A percentile compares a stretch with the other conserved stretches of the same genome.
These are phyloP conservation scores for Monilinia vaccinii-corymbosi DNA, from an alignment of 2,329 filamentous ascomycete species.

Conservation along the genomic window DNA sequence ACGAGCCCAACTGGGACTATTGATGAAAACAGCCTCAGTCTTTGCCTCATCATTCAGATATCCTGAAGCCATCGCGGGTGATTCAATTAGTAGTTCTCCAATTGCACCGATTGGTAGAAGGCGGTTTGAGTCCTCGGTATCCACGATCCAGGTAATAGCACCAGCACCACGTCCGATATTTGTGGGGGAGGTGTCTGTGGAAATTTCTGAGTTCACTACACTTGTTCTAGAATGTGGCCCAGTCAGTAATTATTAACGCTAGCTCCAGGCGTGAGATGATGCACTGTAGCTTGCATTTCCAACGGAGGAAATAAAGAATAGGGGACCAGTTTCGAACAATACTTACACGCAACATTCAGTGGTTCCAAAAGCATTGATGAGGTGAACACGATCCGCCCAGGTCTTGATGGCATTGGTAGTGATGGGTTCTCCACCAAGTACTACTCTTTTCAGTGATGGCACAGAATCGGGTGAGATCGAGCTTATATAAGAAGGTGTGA, in stretches of 20 bases:
- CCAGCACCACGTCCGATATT: constrained; percentile 18
- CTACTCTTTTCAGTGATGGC: constrained; percentile 2
- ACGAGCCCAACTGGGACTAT: constrained; percentile 14
- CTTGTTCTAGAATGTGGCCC: background rate
- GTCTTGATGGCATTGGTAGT: constrained; percentile 4
- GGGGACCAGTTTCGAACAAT: background rate
- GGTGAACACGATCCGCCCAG: constrained; percentile 10
- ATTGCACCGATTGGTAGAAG: constrained; percentile 29
- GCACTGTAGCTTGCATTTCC: background rate
- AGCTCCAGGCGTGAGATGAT: no score
- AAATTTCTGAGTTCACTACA: background rate
- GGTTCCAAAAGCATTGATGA: constrained; percentile 16
- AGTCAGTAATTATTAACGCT: background rate
- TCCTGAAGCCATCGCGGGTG: constrained; percentile 31
- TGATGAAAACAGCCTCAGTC: constrained; percentile 31
- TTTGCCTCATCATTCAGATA: constrained; percentile 33
- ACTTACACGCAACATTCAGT: constrained; percentile 10
- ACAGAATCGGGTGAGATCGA: background rate
- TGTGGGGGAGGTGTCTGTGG: constrained; percentile 1
- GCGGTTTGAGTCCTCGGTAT: constrained; percentile 31
- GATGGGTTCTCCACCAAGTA: constrained; percentile 12
- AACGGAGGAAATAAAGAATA: background rate
- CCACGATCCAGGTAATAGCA: constrained; percentile 31
- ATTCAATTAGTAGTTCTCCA: constrained; percentile 34
- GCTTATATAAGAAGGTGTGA: constrained; percentile 21